Evolutionary conservation across 192 early-diverging fungal species (phyloP), one percentile per base, ranked within the genome.

Genomic region (Chytriomyces sp.): DNA sequence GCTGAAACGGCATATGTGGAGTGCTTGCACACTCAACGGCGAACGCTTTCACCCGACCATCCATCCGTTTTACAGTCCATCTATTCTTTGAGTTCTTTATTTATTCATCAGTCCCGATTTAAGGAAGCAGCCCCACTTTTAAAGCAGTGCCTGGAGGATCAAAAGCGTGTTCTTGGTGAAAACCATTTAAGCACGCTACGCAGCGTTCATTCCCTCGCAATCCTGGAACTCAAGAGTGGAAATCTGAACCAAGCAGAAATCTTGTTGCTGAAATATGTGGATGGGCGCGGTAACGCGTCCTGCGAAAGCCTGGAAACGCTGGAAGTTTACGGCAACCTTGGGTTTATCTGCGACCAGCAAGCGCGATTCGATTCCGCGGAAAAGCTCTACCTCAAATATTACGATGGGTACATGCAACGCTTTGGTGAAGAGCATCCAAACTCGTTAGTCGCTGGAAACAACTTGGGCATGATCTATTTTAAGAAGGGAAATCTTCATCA

Each of bases 401-500:
- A 75, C 13, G 60, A 70, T 13, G 28, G 57, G n/a, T n/a, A 24
- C 10, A 13, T 26, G 20, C 9, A n/a, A 13, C 13, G 18, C 24
- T 69, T 79, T 23, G 78, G 78, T 20, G 62, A 81, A 23, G 66
- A 79, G 35, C 78, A 79, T 60, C 71, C 67, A 49, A 48, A 75
- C 46, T 81, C 79, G n/a, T 9, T 80, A 2, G 45, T 50, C 7
- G 16, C 71, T 48, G 26, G 9, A 18, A 50, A 72, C 70, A 20
- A 61, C 6, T 59, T 80, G 9, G 79, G 43, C 1, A 13, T n/a
- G 28, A 44, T 80, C 4, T 79, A 79, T 43, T 11, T 11, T 5
- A 13, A 26, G 18, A n/a, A 35, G 18, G 77, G 65, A 11, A 49
- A 35, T 43, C 50, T 81, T 64, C 71, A 73, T 11, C 10, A 79